Conservation (phyloP, 371 early-diverging fungal species). For the Neoconidiobolus thromboides region DNA sequence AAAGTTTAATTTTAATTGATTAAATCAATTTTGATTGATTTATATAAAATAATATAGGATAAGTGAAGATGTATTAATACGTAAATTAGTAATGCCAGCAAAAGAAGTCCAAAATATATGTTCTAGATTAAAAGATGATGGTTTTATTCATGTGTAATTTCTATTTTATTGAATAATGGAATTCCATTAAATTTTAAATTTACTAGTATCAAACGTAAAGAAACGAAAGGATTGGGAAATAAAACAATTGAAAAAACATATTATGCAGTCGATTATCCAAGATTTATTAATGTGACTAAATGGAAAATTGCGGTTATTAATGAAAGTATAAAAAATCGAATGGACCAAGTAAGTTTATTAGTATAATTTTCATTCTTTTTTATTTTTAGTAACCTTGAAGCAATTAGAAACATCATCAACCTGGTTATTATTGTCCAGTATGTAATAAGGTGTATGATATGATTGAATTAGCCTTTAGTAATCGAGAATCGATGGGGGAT, state of each 20-base stretch:
- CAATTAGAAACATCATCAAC: too few species aligned
- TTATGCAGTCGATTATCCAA: constrained; percentile 79
- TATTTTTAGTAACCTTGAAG: too few species aligned
- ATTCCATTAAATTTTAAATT: not conserved
- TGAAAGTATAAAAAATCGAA: constrained; percentile 38
- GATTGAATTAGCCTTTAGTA: too few species aligned
- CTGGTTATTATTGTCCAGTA: constrained; percentile 19
- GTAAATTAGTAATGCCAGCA: constrained; percentile 36
- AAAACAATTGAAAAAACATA: constrained; percentile 45
- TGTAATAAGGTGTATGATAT: too few species aligned
- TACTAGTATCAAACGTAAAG: constrained; percentile 30
- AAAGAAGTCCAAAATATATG: constrained; percentile 63
- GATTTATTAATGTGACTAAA: constrained; percentile 82
- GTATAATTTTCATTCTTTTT: not conserved
- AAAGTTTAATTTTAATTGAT: constrained; percentile 25
- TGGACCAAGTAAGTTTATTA: constrained; percentile 30
- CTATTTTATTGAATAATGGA: not conserved
- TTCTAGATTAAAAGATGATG: constrained; percentile 50
- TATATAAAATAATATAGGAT: constrained; percentile 16
- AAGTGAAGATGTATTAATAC: constrained; percentile 60
- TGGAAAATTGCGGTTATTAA: constrained; percentile 78
- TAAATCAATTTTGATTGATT: not conserved
- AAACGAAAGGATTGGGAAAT: constrained; percentile 41
- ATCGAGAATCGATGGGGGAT: too few species aligned
- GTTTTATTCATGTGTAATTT: constrained; percentile 49